Percentiles rank a stretch among this genome's conserved stretches.
These are phyloP conservation scores for Fusarium sp. DNA, from an alignment of 2,329 filamentous ascomycete genomes.

Conservation along the genomic window DNA sequence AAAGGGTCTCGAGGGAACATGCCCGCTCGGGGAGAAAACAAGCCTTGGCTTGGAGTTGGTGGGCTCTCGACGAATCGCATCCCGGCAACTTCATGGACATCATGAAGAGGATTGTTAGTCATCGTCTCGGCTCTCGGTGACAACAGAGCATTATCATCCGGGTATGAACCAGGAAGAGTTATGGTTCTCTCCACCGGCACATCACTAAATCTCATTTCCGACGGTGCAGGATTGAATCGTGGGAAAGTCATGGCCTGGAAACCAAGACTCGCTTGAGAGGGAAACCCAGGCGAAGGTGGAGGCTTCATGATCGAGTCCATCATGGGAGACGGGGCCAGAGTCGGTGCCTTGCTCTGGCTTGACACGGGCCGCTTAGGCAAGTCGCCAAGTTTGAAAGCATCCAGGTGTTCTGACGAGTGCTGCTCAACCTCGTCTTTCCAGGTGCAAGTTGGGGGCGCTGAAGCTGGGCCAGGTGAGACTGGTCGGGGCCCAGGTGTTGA, in stretches of 20 bases:
- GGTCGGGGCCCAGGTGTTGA: slow-evolving; percentile 61
- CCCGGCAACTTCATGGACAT: slow-evolving; percentile 54
- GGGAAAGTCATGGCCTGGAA: slow-evolving; percentile 52
- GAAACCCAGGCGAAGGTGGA: slow-evolving; percentile 58
- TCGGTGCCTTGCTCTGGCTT: slow-evolving; percentile 35
- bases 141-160: slow-evolving; percentile 67
- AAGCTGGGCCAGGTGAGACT: slow-evolving; percentile 71
- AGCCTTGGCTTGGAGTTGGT: slow-evolving; percentile 60
- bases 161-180: slow-evolving; percentile 46
- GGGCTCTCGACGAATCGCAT: slow-evolving; percentile 64
- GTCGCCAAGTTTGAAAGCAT: slow-evolving; percentile 35
- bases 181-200: slow-evolving; percentile 48
- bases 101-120: slow-evolving; percentile 72
- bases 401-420: slow-evolving; percentile 38
- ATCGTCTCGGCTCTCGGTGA: slow-evolving; percentile 79
- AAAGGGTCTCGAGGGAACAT: slow-evolving; percentile 65
- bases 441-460: slow-evolving; percentile 70
- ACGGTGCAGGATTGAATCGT: slow-evolving; percentile 30
- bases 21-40: slow-evolving; percentile 63
- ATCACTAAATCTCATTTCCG: slow-evolving; percentile 23
- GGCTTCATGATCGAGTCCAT: slow-evolving; percentile 48
- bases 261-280: slow-evolving; percentile 51
- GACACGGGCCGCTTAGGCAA: slow-evolving; percentile 50
- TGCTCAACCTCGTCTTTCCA: slow-evolving; percentile 63
- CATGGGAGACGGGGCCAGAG: slow-evolving; percentile 16